phyloP scores from a whole-genome alignment of 768 basidiomycete genomes.

The Suillus tomentosus region DNA sequence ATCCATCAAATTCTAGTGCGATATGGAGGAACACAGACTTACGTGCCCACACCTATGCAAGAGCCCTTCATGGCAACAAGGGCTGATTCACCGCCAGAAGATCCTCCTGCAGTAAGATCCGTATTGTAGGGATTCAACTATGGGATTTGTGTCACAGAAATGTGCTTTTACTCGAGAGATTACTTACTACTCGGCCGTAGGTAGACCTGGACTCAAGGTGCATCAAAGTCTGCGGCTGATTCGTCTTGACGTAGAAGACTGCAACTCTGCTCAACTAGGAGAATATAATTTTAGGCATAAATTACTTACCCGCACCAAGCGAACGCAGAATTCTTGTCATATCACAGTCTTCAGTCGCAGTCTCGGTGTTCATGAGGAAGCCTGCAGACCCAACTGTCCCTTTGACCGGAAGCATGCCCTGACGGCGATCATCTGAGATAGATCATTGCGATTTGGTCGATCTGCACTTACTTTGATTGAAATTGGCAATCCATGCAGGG shows the following conservation, averaged over 20 bases:
- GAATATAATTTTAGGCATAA: not conserved
- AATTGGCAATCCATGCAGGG: slow-evolving; percentile 44
- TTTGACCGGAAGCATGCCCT: slow-evolving; percentile 45
- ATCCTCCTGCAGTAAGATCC: slow-evolving; percentile 48
- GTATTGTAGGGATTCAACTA: slow-evolving; percentile 49
- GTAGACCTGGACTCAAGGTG: slow-evolving; percentile 38
- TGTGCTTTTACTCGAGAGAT: not conserved
- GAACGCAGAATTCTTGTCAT: slow-evolving; percentile 41
- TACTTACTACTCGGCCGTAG: slow-evolving; percentile 33
- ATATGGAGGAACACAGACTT: slow-evolving; percentile 18
- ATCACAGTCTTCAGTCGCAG: slow-evolving; percentile 27
- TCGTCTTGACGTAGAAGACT: slow-evolving; percentile 48
- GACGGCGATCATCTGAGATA: not conserved
- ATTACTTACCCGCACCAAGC: slow-evolving; percentile 42
- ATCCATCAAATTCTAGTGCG: not conserved
- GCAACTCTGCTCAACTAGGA: slow-evolving; percentile 16
- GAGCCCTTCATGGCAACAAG: slow-evolving; percentile 48
- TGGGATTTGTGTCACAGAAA: not conserved
- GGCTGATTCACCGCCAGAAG: slow-evolving; percentile 54
- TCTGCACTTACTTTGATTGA: slow-evolving; percentile 39
- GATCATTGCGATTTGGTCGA: not conserved
- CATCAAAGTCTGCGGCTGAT: slow-evolving; percentile 46
- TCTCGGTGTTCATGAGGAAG: slow-evolving; percentile 30
- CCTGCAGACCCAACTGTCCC: slow-evolving; percentile 41
- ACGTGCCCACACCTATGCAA: slow-evolving; percentile 46